Conservation (phyloP, 805 yeast genomes). For the Ogataea pini region DNA sequence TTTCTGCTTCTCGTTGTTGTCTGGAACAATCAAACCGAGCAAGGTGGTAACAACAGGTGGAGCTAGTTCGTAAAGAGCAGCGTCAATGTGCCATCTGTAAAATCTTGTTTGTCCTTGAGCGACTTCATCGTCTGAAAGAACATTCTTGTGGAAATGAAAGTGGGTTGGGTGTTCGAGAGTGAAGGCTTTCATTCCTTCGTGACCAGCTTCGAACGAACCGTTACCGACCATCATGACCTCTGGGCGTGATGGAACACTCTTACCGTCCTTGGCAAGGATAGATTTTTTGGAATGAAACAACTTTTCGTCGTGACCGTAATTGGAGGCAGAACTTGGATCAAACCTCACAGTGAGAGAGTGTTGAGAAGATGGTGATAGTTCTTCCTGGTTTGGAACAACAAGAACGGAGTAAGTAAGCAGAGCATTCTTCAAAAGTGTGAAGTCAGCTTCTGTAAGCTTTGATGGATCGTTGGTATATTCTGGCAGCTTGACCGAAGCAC, state of each 20-base stretch:
- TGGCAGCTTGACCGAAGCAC: slow-evolving; percentile 70
- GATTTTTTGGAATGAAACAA: slow-evolving; percentile 66
- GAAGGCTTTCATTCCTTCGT: slow-evolving; percentile 49
- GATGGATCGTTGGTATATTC: slow-evolving; percentile 74
- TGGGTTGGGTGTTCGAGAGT: slow-evolving; percentile 81
- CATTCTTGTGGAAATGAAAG: slow-evolving; percentile 70
- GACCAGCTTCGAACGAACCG: slow-evolving; percentile 56
- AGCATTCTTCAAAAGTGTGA: slow-evolving; percentile 59
- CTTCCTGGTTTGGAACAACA: slow-evolving; percentile 71
- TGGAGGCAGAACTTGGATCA: slow-evolving; percentile 69
- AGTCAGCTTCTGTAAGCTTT: slow-evolving; percentile 62
- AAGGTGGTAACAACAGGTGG: slow-evolving; percentile 88
- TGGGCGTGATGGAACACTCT: slow-evolving; percentile 77
- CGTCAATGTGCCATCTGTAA: slow-evolving; percentile 93
- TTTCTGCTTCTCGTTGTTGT: slow-evolving; percentile 58
- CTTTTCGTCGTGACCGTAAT: slow-evolving; percentile 80
- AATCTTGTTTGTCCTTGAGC: slow-evolving; percentile 69
- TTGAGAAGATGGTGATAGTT: slow-evolving; percentile 72
- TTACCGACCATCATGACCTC: slow-evolving; percentile 91
- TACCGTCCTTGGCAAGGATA: slow-evolving; percentile 78
- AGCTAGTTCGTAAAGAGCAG: slow-evolving; percentile 80
- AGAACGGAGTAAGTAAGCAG: slow-evolving; percentile 69
- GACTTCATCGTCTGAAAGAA: slow-evolving; percentile 64
- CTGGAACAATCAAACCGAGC: slow-evolving; percentile 80
- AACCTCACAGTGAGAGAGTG: slow-evolving; percentile 73